Evolutionary conservation across 2,329 filamentous ascomycete genomes (phyloP).

Genomic region (Zalaria obscura): DNA sequence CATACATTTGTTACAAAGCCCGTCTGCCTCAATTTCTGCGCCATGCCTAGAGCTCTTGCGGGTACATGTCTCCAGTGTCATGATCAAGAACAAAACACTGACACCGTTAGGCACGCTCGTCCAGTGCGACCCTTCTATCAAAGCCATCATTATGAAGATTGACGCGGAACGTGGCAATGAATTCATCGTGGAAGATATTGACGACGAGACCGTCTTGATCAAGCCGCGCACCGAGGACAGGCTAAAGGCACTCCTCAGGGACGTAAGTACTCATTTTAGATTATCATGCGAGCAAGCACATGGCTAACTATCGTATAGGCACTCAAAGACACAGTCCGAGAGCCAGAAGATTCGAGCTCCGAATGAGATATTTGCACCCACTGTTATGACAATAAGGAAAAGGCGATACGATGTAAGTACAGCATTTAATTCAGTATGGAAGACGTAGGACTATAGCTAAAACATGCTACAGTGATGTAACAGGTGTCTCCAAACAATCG

Average conservation of each 20-base stretch:
- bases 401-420: too few species aligned
- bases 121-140: constrained; percentile 76
- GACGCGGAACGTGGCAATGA: constrained; percentile 52
- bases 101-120: constrained; percentile 49
- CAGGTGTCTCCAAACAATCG: neutral
- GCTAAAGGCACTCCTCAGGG: constrained; percentile 55
- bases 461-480: constrained; percentile 1
- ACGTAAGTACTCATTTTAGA: constrained; percentile 30
- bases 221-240: constrained; percentile 58
- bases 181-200: constrained; percentile 67
- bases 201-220: constrained; percentile 61
- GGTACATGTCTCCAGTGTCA: constrained; percentile 5
- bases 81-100: neutral
- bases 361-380: constrained; percentile 9
- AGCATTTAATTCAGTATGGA: constrained; percentile 10
- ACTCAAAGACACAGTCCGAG: constrained; percentile 22
- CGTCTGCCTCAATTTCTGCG: too few species aligned
- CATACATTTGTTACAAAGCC: too few species aligned
- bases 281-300: neutral
- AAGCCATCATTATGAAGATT: constrained; percentile 69
- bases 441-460: constrained; percentile 11
- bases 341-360: constrained; percentile 21
- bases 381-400: too few species aligned
- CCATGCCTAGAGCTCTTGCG: constrained; percentile 12
- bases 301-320: constrained; percentile 8